Evolutionary conservation across 2,329 filamentous ascomycete genomes (phyloP), one percentile per base, ranked within the genome.

Genomic region (Coniochaeta ligniaria): DNA sequence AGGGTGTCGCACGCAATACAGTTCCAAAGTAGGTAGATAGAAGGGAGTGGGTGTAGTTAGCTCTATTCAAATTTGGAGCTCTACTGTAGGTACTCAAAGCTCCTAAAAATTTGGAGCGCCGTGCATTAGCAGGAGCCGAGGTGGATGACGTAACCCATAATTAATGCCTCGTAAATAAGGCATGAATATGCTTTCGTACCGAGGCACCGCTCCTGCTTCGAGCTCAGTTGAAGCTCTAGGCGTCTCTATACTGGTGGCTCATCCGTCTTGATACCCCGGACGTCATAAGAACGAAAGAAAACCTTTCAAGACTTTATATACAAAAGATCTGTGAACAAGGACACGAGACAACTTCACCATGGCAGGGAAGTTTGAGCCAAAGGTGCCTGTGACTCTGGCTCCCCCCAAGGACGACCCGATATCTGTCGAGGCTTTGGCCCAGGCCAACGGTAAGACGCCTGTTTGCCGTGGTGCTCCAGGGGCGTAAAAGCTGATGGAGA

Each of bases 331-430:
- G n/a, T n/a, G n/a, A n/a, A n/a, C n/a, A n/a, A n/a, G n/a, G n/a
- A n/a, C n/a, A n/a, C n/a, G n/a, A n/a, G n/a, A 14, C 35, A 7
- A 11, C 35, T 38, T 16, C 3, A 41, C 17, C 63, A 87, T 86
- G 83, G 73, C 80, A 63, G 83, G 81, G 64, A 88, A 84, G 67
- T 96, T 96, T 69, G 88, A 90, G 72, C 91, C 92, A 50, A 96
- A 95, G 75, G 78, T 79, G 31, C 83, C 90, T 3, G 88, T 95
- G 62, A 77, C 87, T 61, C 84, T 99, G 62, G 81, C 89, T 61
- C 88, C 92, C 41, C 95, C 95, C 16, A 98, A 96, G 77, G 83
- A 92, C 71, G 93, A 97, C 69, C 83, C 84, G 41, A 97, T 99
- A 68, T 87, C 87, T n/a, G 70, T 82, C 1, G 90, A 95, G 61